These are phyloP conservation scores for Morella rubra DNA, from an alignment of 306 rosid genomes.

Conservation along the genomic window DNA sequence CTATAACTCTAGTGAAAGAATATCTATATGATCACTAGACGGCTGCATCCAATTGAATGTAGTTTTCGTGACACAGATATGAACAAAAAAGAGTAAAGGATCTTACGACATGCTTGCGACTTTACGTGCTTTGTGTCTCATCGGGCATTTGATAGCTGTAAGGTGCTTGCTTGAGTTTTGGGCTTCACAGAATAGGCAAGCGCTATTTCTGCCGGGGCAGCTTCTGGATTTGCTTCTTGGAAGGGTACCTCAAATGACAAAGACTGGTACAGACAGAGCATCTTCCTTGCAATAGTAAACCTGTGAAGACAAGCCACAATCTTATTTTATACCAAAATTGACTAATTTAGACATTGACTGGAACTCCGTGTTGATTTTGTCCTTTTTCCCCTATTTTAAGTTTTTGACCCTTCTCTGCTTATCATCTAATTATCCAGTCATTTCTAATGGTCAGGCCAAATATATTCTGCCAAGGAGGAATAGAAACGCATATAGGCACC, in stretches of 20 bases:
- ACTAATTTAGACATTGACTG: background rate
- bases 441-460: background rate
- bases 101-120: conserved; percentile 4
- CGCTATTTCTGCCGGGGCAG: conserved; percentile 51
- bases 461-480: background rate
- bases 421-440: background rate
- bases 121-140: conserved; percentile 39
- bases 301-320: conserved; percentile 42
- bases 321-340: conserved; percentile 1
- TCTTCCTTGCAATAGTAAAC: conserved; percentile 95
- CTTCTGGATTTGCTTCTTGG: conserved; percentile 45
- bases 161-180: conserved; percentile 52
- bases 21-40: background rate
- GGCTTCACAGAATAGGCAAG: conserved; percentile 68
- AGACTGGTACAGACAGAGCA: conserved; percentile 76
- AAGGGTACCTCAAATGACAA: conserved; percentile 72
- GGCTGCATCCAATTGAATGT: conserved; percentile 24
- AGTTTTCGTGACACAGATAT: conserved; percentile 13
- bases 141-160: conserved; percentile 46
- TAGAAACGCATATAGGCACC: background rate
- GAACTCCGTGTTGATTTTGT: background rate
- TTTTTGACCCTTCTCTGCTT: background rate
- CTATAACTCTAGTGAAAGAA: background rate
- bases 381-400: background rate
- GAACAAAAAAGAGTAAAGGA: conserved; percentile 18